Evolutionary conservation across 179 eudicot genomes (phyloP).

Genomic region (Monotropa hypopitys): DNA sequence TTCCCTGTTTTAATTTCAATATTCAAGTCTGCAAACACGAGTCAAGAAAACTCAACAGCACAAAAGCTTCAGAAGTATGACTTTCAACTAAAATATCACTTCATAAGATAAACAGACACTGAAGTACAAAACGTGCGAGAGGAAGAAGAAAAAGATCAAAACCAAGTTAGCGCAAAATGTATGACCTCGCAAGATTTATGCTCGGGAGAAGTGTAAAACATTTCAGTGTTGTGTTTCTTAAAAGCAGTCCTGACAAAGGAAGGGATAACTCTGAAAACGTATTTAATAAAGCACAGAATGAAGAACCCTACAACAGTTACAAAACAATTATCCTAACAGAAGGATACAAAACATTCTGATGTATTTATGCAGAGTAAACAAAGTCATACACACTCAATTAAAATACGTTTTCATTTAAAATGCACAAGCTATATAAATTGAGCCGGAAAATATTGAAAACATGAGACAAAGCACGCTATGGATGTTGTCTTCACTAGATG

Average conservation of each 20-base stretch:
- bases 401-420: not conserved
- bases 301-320: not conserved
- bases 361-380: not conserved
- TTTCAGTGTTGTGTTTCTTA: not conserved
- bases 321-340: not conserved
- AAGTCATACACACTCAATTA: too few relatives aligned
- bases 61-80: not conserved
- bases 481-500: not conserved
- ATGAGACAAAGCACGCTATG: not conserved
- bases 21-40: conserved; percentile 47
- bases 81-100: not conserved
- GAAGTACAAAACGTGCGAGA: not conserved
- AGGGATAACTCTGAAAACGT: not conserved
- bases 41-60: conserved; percentile 18
- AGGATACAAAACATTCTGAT: not conserved
- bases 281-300: not conserved
- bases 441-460: not conserved
- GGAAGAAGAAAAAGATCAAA: not conserved
- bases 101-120: not conserved
- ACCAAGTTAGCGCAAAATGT: not conserved
- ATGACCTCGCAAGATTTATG: not conserved
- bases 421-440: not conserved
- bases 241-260: not conserved
- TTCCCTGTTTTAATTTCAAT: conserved; percentile 73
- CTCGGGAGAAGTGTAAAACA: not conserved